Conservation (phyloP, 495 filamentous ascomycete species). For the Clavariopsis aquatica region DNA sequence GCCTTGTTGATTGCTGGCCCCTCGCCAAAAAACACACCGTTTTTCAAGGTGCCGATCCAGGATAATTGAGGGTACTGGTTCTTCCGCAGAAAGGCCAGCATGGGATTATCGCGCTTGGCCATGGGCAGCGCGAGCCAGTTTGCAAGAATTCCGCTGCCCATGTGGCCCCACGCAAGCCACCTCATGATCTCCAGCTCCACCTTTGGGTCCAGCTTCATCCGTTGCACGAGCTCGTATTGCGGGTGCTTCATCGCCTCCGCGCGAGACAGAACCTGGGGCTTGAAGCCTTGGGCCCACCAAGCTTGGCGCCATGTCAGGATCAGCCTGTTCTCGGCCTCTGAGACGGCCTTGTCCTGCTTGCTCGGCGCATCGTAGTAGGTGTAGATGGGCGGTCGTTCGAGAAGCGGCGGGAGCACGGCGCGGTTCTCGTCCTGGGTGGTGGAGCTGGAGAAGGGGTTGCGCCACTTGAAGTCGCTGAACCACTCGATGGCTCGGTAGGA, state of each 20-base stretch:
- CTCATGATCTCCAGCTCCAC: conserved; percentile 68
- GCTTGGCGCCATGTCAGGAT: conserved; percentile 87
- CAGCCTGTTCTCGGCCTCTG: conserved; percentile 73
- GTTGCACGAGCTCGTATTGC: conserved; percentile 69
- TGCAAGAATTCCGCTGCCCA: conserved; percentile 82
- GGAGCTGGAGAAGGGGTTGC: conserved; percentile 82
- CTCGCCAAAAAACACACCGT: conserved; percentile 72
- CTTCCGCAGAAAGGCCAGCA: conserved; percentile 69
- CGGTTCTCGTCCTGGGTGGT: conserved; percentile 84
- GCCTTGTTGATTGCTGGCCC: conserved; percentile 64
- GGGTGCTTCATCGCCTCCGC: conserved; percentile 86
- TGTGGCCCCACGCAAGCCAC: conserved; percentile 92
- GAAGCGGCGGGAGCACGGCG: conserved; percentile 81
- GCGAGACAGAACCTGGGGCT: conserved; percentile 74
- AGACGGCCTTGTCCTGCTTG: conserved; percentile 60
- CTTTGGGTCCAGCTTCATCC: conserved; percentile 52
- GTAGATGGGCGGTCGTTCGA: conserved; percentile 75
- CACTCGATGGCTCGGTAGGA: conserved; percentile 71
- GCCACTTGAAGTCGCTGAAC: conserved; percentile 87
- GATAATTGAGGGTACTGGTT: conserved; percentile 72
- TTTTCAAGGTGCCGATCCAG: conserved; percentile 70
- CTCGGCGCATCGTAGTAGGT: conserved; percentile 80
- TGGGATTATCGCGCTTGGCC: conserved; percentile 71
- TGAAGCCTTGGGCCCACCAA: conserved; percentile 93
- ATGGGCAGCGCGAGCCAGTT: conserved; percentile 84